Conservation (phyloP, 2,329 filamentous ascomycete genomes). For the Colletotrichum nymphaeae region DNA sequence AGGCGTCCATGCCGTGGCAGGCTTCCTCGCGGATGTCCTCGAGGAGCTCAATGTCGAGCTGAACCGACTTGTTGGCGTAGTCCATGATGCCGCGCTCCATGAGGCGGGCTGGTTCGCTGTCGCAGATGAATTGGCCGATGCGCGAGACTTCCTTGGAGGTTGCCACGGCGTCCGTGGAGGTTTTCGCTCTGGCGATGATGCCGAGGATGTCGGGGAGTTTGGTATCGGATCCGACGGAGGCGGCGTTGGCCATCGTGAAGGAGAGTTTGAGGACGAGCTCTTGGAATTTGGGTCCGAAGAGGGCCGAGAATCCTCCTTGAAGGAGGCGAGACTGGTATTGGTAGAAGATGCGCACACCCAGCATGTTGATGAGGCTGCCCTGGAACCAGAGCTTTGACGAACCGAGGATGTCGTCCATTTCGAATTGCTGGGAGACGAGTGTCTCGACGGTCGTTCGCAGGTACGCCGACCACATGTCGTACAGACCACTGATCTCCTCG, state of each 20-base stretch:
- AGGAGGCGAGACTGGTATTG: constrained; percentile 63
- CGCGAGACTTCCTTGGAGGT: constrained; percentile 61
- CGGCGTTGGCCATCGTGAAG: constrained; percentile 58
- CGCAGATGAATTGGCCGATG: constrained; percentile 60
- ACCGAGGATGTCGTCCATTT: constrained; percentile 62
- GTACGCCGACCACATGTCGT: constrained; percentile 63
- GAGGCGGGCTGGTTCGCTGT: constrained; percentile 58
- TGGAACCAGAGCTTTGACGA: constrained; percentile 58
- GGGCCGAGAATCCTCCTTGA: constrained; percentile 55
- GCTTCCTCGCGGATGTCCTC: constrained; percentile 65
- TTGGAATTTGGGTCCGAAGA: constrained; percentile 64
- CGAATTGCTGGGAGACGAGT: constrained; percentile 62
- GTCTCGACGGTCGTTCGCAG: constrained; percentile 61
- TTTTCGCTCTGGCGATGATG: constrained; percentile 54
- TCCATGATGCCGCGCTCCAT: constrained; percentile 63
- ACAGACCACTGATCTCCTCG: constrained; percentile 55
- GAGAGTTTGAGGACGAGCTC: constrained; percentile 65
- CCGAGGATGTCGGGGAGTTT: constrained; percentile 58
- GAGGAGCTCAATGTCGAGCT: constrained; percentile 63
- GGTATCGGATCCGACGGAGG: constrained; percentile 45
- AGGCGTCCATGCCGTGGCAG: constrained; percentile 66
- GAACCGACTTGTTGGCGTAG: constrained; percentile 60
- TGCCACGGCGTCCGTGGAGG: constrained; percentile 55
- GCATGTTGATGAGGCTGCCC: constrained; percentile 58
- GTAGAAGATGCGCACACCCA: constrained; percentile 63